Evolutionary conservation across 257 asterid species (phyloP).

Genomic region (Solanum sitiens): DNA sequence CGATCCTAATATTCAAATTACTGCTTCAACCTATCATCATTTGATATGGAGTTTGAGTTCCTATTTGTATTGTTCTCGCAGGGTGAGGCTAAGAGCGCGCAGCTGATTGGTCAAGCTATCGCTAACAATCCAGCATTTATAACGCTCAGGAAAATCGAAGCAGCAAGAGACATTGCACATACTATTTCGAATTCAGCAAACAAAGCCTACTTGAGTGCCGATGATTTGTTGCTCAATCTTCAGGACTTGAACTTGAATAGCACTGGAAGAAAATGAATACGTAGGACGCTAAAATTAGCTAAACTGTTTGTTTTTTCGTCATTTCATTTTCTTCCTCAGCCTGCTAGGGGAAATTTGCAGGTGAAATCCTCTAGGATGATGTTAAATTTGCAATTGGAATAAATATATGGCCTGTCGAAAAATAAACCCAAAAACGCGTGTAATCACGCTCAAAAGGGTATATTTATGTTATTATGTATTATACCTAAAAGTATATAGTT

Average conservation of each 20-base stretch:
- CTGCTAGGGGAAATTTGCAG: background rate
- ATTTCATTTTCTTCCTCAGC: background rate
- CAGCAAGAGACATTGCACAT: constrained; percentile 68
- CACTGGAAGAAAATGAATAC: constrained; percentile 10
- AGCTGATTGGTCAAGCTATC: constrained; percentile 88
- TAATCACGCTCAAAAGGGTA: no score
- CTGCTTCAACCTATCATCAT: background rate
- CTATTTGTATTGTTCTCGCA: constrained; percentile 10
- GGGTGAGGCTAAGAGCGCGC: constrained; percentile 99
- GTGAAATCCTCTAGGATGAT: background rate
- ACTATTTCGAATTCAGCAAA: constrained; percentile 53
- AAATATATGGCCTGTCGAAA: background rate
- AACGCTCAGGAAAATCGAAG: constrained; percentile 85
- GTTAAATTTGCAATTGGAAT: background rate
- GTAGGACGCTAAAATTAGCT: background rate
- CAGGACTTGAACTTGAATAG: constrained; percentile 28
- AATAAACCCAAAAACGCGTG: background rate
- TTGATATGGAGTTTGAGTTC: background rate
- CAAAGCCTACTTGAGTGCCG: constrained; percentile 71
- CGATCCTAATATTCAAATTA: background rate
- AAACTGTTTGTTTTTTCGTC: background rate
- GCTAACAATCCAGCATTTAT: constrained; percentile 81
- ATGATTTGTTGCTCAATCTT: constrained; percentile 78
- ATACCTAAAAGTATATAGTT: background rate
- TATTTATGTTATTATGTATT: no score